Percentiles rank a stretch among this genome's conserved stretches.
phyloP scores from a whole-genome alignment of 768 basidiomycete species.

The Termitomyces sp. region DNA sequence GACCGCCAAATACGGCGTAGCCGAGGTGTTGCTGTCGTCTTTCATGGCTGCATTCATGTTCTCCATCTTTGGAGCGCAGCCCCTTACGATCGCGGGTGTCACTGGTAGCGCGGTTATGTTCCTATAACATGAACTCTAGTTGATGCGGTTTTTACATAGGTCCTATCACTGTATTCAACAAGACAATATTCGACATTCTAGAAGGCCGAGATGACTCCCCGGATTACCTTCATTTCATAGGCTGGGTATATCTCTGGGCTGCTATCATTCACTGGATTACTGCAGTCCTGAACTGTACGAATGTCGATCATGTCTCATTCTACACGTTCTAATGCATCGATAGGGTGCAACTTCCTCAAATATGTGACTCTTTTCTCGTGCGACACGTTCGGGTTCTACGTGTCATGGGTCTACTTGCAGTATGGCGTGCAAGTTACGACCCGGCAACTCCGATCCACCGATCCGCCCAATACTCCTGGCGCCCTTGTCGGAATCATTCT shows the following conservation, averaged over 20 bases:
- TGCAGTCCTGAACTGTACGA: constrained; percentile 66
- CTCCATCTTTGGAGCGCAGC: constrained; percentile 84
- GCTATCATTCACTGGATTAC: constrained; percentile 84
- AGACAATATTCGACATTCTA: constrained; percentile 80
- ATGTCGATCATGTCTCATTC: neutral
- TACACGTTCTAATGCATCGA: neutral
- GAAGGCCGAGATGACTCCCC: constrained; percentile 52
- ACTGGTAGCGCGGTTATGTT: constrained; percentile 46
- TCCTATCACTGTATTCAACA: constrained; percentile 91
- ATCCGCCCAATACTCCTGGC: constrained; percentile 34
- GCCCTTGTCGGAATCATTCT: constrained; percentile 64
- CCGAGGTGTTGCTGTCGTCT: constrained; percentile 77
- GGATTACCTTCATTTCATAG: constrained; percentile 79
- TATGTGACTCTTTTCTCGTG: constrained; percentile 89
- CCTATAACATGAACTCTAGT: neutral
- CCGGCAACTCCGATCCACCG: constrained; percentile 49
- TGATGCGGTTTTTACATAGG: constrained; percentile 34
- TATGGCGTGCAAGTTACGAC: constrained; percentile 85
- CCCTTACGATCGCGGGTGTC: constrained; percentile 87
- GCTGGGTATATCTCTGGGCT: constrained; percentile 91
- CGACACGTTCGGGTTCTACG: constrained; percentile 91
- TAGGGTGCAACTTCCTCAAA: constrained; percentile 79
- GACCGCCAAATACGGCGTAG: constrained; percentile 82
- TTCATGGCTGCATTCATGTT: constrained; percentile 91
- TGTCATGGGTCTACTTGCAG: constrained; percentile 86